Evolutionary conservation across 2,329 filamentous ascomycete species (phyloP), one percentile per base, ranked within the genome.

Genomic region (Plenodomus lindquistii): DNA sequence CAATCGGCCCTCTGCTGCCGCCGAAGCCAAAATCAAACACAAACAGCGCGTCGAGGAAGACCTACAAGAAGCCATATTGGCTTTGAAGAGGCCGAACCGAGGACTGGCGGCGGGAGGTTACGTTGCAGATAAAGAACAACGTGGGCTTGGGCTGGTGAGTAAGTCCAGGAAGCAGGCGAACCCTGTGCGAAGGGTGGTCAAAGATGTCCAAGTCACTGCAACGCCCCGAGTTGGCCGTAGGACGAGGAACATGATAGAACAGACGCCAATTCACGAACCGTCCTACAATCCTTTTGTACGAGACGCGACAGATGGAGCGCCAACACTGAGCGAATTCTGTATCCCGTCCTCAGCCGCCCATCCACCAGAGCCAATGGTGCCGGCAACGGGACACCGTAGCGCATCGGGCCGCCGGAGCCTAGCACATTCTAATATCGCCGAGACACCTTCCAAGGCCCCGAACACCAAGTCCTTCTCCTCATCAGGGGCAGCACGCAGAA

Each of bases 61-160:
- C 62, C 72, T 93, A 27, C 83, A 84, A 57, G 83, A 89, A 49
- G 89, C 89, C 8, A 92, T 94, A 41, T 82, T 82, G 5, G 81
- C 85, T 9, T 70, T 93, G 36, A 86, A 88, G 67, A 90, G 86
- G 70, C 89, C 89, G 1, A 91, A 93, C 62, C 82, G 89, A 38
- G 81, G 83, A 18, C 77, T 88, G 35, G 87, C 86, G 11, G 84
- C 85, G 24, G 85, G 85, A 60, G 81, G 84, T 31, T 78, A 88
- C 47, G 83, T 81, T 3, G 87, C 89, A 55, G 85, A 83, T 20
- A 81, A 83, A 4, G 86, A 91, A 66, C 81, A 81, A 59, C 81
- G 85, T 22, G 56, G 60, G 24, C 48, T 65, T 20, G 54, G 55
- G 16, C 40, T 57, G 38, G 40, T 61, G 19, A 65, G 60, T 47